These are phyloP conservation scores for Smallanthus sonchifolius DNA, from an alignment of 129 eudicot species.

Conservation along the genomic window DNA sequence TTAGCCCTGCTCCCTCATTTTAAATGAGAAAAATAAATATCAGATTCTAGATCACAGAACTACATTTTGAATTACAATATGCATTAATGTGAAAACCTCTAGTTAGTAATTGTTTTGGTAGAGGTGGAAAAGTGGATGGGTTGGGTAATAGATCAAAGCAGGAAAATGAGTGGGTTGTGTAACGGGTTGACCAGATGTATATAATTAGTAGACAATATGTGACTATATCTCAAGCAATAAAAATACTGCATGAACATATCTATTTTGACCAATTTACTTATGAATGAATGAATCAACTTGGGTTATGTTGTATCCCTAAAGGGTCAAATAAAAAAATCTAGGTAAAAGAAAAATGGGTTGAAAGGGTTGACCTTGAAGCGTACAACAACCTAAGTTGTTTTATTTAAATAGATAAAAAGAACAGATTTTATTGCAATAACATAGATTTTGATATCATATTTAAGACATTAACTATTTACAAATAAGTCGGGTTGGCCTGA, in stretches of 20 bases:
- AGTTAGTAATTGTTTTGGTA: background rate
- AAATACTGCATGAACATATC: background rate
- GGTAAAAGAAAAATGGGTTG: background rate
- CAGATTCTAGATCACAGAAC: background rate
- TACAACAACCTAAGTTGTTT: background rate
- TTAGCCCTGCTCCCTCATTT: constrained; percentile 63
- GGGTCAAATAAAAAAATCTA: background rate
- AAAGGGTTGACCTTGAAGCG: background rate
- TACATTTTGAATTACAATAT: background rate
- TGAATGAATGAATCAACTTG: background rate
- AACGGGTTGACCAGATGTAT: background rate
- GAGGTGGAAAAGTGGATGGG: background rate
- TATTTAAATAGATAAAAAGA: no score
- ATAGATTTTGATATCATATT: no score
- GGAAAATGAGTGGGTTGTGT: background rate
- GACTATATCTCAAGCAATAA: background rate
- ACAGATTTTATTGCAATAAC: background rate
- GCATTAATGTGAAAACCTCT: background rate
- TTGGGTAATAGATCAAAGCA: background rate
- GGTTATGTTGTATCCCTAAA: background rate
- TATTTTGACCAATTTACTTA: background rate
- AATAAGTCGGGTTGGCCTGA: background rate
- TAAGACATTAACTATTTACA: background rate
- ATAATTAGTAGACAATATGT: background rate
- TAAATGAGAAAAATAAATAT: background rate